Base-by-base conservation (phyloP, 345 rosid genomes). In the Citrus unshiu region DNA sequence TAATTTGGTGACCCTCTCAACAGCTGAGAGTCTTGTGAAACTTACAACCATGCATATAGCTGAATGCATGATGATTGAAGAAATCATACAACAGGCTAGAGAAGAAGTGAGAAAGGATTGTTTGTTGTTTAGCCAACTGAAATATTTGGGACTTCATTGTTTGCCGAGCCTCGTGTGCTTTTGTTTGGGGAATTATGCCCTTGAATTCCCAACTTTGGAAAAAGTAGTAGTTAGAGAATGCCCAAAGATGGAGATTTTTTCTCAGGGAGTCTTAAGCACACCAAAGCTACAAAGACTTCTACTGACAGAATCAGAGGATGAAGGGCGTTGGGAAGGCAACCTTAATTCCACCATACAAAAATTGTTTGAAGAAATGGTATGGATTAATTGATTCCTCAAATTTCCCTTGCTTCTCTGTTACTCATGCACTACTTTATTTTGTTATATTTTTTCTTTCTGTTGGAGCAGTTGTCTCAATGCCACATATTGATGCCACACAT, bases 121-220 rank as follows among this genome's bases (percentile, higher is more conserved):
- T 65, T 5, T 37, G 62, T 78, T 43, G 27, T 54, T 60, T 78
- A 9, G 7, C 58, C 19, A 76, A 37, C 18, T 84, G 62, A 6
- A 72, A 37, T 54, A 49, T 59, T 29, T 84, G 72, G 13, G 6
- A 18, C 82, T 84, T 43, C 3, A 27, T n/a, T 22, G 22, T 59
- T 64, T 81, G 32, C 78, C 77, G n/a, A 80, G 21, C 51, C 78
- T 84, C 30, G 40, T 32, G n/a, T 10, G 66, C 35, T 62, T 62
- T 62, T 62, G 19, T 27, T 61, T 27, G 34, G 66, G 35, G 18
- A 27, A 29, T 62, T 62, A 62, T 16, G 7, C 19, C 14, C 66
- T 70, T 46, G 66, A 62, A 62, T 62, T 62, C 32, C 19, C 34
- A 27, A 12, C 21, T 14, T 62, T 62, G 66, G 34, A 25, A 27